A percentile compares a stretch with the other conserved stretches of the same genome.
Evolutionary conservation across 306 rosid genomes (phyloP).

Genomic region (Malus sieversii): DNA sequence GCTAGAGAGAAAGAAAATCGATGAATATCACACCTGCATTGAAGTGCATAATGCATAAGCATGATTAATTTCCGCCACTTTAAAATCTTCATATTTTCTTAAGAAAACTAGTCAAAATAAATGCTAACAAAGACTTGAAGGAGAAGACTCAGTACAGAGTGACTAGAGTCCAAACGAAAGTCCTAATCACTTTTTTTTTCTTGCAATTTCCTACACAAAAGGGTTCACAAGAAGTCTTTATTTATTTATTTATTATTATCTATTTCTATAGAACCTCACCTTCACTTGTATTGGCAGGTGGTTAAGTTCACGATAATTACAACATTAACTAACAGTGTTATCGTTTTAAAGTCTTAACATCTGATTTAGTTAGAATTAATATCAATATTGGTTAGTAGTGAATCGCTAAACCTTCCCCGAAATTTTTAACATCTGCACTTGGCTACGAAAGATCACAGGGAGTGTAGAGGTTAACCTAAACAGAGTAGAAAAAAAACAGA

Average conservation of each 20-base stretch:
- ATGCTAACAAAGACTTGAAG: not conserved
- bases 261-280: not conserved
- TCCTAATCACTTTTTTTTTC: not conserved
- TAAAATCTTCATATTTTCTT: not conserved
- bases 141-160: not conserved
- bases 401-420: fast-evolving
- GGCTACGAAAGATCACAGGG: not conserved
- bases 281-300: not conserved
- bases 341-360: not conserved
- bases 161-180: not conserved
- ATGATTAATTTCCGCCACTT: no score
- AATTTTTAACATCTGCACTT: not conserved
- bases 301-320: no score
- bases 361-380: no score
- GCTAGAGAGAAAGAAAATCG: no score
- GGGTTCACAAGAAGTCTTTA: not conserved
- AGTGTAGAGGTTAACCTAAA: not conserved
- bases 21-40: no score
- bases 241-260: no score
- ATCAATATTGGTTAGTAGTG: not conserved
- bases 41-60: fast-evolving
- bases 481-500: not conserved
- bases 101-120: slow-evolving; percentile 17
- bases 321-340: no score
- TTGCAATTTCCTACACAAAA: not conserved